Conservation (phyloP, 768 basidiomycete genomes). For the Gelatoporia subvermispora region DNA sequence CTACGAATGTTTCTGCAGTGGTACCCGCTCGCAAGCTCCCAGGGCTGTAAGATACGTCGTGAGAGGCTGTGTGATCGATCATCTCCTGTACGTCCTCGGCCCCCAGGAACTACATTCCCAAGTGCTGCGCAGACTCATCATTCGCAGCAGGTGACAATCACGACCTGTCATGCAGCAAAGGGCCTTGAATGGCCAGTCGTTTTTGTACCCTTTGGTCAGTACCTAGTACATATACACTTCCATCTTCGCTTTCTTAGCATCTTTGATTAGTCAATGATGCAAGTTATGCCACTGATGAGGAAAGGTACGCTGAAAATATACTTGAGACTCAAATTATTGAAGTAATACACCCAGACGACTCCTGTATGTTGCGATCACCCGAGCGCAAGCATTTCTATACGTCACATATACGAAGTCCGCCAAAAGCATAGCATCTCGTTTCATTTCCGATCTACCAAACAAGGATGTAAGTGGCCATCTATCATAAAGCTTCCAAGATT, state of each 20-base stretch:
- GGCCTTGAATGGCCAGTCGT: slow-evolving; percentile 92
- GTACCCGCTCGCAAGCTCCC: too few species aligned
- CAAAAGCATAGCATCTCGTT: slow-evolving; percentile 32
- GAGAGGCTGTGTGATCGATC: too few species aligned
- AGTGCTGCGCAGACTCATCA: neutral
- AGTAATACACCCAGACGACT: slow-evolving; percentile 48
- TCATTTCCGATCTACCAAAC: slow-evolving; percentile 5
- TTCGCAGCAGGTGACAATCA: slow-evolving; percentile 70
- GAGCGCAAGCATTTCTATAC: slow-evolving; percentile 71
- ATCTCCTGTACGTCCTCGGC: too few species aligned
- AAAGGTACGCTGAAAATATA: slow-evolving; percentile 43
- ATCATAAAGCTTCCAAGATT: slow-evolving; percentile 15
- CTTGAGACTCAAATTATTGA: neutral
- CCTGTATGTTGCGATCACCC: slow-evolving; percentile 85
- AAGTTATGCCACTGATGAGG: slow-evolving; percentile 75
- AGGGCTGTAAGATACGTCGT: too few species aligned
- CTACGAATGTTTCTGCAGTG: too few species aligned
- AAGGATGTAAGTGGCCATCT: too few species aligned
- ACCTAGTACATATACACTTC: too few species aligned
- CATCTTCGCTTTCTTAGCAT: neutral
- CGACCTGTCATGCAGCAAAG: slow-evolving; percentile 87
- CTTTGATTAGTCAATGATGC: slow-evolving; percentile 56
- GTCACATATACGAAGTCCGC: slow-evolving; percentile 42
- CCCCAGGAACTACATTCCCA: too few species aligned
- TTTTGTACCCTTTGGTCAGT: slow-evolving; percentile 63